Percentiles rank a stretch among this genome's conserved stretches.
Conservation (phyloP, 495 filamentous ascomycete species). For the Neurospora tetraspora region DNA sequence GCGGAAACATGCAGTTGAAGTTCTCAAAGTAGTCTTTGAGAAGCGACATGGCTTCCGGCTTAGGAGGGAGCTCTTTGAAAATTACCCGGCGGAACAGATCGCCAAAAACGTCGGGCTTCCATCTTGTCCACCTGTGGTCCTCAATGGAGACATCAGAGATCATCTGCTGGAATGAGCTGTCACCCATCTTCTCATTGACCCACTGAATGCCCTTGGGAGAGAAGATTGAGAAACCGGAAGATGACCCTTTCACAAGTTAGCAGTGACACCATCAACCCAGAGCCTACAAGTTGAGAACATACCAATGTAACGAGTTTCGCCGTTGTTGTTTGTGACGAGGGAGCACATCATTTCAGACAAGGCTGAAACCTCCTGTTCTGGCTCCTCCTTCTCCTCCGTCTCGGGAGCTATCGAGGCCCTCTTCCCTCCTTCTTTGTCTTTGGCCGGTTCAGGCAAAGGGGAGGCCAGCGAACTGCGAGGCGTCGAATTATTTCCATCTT, state of each 20-base stretch:
- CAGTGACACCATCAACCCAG: neutral
- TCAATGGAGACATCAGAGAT: slow-evolving; percentile 72
- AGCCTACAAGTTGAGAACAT: slow-evolving; percentile 14
- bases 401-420: slow-evolving; percentile 21
- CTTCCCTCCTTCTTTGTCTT: slow-evolving; percentile 36
- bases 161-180: slow-evolving; percentile 91
- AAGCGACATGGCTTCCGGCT: slow-evolving; percentile 69
- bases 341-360: slow-evolving; percentile 99
- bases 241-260: slow-evolving; percentile 59
- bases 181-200: slow-evolving; percentile 97
- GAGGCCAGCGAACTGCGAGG: slow-evolving; percentile 53
- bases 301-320: slow-evolving; percentile 96
- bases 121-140: slow-evolving; percentile 88
- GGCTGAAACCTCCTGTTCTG: slow-evolving; percentile 84
- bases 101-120: slow-evolving; percentile 91
- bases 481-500: slow-evolving; percentile 43
- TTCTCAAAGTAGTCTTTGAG: slow-evolving; percentile 94
- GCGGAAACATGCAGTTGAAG: slow-evolving; percentile 96
- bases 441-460: slow-evolving; percentile 38
- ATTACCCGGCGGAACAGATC: slow-evolving; percentile 86
- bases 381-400: slow-evolving; percentile 40
- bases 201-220: slow-evolving; percentile 96
- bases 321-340: slow-evolving; percentile 91
- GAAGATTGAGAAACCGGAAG: slow-evolving; percentile 90
- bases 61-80: slow-evolving; percentile 70